These are phyloP conservation scores for Tetradesmus lagerheimii DNA, from an alignment of 139 green algal species.

Conservation along the genomic window DNA sequence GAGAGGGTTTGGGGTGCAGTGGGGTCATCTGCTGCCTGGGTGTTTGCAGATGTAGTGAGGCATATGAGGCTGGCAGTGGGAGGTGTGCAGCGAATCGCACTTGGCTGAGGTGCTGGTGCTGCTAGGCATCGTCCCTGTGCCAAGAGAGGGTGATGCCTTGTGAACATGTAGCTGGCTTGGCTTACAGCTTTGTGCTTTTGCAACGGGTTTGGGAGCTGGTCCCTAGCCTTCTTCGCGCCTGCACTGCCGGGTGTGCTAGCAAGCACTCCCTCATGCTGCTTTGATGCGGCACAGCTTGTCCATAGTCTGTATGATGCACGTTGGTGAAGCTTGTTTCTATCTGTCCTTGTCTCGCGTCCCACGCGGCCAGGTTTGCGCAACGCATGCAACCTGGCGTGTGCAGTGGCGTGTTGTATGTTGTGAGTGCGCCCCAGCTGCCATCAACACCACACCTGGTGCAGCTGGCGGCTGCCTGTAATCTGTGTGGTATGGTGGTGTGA, in stretches of 20 bases:
- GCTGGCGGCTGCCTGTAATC: neutral
- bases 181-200: no score
- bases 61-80: neutral
- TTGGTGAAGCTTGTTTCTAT: neutral
- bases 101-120: no score
- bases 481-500: neutral
- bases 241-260: no score
- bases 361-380: neutral
- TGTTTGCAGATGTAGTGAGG: neutral
- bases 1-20: neutral
- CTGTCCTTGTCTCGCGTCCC: neutral
- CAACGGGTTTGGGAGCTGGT: no score
- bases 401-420: neutral
- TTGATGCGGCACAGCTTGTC: neutral
- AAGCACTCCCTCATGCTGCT: no score
- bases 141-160: no score
- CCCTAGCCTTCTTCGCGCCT: no score
- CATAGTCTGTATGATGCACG: neutral
- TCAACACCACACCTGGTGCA: neutral
- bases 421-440: neutral
- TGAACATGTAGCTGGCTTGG: no score
- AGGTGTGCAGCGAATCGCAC: no score
- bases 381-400: neutral
- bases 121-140: no score
- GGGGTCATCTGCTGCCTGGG: neutral